These are phyloP conservation scores for Argentina anserina DNA, from an alignment of 306 rosid species.

Conservation along the genomic window DNA sequence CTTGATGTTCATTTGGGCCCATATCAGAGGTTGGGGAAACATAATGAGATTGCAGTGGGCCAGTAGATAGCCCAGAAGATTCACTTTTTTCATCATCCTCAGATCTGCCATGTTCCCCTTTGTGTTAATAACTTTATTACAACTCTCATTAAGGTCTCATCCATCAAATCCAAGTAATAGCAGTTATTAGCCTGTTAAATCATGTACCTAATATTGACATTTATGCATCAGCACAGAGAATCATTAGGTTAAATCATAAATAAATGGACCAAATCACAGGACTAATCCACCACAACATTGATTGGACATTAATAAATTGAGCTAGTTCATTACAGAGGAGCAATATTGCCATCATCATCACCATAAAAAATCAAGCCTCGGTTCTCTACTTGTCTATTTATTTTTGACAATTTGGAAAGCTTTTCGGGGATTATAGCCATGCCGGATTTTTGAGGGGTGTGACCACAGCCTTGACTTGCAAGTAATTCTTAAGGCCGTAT, in stretches of 20 bases:
- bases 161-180: not conserved
- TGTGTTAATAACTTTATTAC: not conserved
- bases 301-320: not conserved
- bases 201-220: not conserved
- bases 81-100: not conserved
- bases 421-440: conserved; percentile 52
- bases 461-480: conserved; percentile 95
- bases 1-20: not conserved
- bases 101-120: not conserved
- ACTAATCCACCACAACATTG: not conserved
- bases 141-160: not conserved
- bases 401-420: not conserved
- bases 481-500: conserved; percentile 68
- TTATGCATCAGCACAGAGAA: not conserved
- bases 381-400: conserved; percentile 23
- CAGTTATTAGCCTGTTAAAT: not conserved
- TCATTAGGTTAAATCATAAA: not conserved
- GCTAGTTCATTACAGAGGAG: conserved; percentile 7
- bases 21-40: not conserved
- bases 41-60: not conserved
- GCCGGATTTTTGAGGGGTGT: conserved; percentile 69
- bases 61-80: not conserved
- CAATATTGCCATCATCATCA: conserved; percentile 23
- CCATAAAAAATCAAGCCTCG: not conserved
- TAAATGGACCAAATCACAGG: conserved; percentile 4